phyloP scores from a whole-genome alignment of 2,329 filamentous ascomycete genomes.

The Curvularia sp. region DNA sequence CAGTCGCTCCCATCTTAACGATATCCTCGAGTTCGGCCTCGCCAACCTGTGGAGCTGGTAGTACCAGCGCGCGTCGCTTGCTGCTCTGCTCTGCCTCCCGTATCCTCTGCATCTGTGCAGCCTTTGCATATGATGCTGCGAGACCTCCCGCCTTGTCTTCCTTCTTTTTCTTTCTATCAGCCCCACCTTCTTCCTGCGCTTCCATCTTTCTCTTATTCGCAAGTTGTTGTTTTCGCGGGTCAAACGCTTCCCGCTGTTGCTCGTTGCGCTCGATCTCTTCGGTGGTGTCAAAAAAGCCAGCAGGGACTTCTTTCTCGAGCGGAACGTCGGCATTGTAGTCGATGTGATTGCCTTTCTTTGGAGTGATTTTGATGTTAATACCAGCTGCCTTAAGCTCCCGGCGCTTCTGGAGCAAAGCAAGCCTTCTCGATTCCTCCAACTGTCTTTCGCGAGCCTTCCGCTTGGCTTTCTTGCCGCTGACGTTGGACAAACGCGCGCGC shows the following conservation, averaged over 20 bases:
- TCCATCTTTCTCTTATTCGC: conserved; percentile 94
- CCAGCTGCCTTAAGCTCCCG: conserved; percentile 96
- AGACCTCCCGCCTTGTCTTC: conserved; percentile 79
- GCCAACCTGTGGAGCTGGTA: conserved; percentile 89
- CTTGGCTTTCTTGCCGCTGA: conserved; percentile 98
- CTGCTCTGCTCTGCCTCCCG: conserved; percentile 96
- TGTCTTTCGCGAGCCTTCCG: conserved; percentile 94
- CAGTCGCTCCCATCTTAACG: conserved; percentile 97
- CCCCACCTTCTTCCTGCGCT: conserved; percentile 78
- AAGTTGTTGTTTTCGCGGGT: conserved; percentile 89
- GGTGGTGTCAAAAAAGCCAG: conserved; percentile 90
- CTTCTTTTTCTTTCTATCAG: conserved; percentile 83
- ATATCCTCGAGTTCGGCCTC: conserved; percentile 95
- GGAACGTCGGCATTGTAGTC: conserved; percentile 99
- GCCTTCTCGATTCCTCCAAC: conserved; percentile 87
- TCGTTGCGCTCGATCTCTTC: conserved; percentile 86
- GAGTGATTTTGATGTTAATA: conserved; percentile 96
- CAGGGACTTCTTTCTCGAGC: conserved; percentile 88
- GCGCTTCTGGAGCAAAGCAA: conserved; percentile 92
- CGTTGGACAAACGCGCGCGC: conserved; percentile 93
- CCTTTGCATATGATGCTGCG: conserved; percentile 86
- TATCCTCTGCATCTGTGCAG: conserved; percentile 92
- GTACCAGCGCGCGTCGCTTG: conserved; percentile 81
- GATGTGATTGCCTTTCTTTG: conserved; percentile 94
- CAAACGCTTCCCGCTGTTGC: conserved; percentile 80